These are phyloP conservation scores for Nephelium lappaceum DNA, from an alignment of 345 rosid species.

Conservation along the genomic window DNA sequence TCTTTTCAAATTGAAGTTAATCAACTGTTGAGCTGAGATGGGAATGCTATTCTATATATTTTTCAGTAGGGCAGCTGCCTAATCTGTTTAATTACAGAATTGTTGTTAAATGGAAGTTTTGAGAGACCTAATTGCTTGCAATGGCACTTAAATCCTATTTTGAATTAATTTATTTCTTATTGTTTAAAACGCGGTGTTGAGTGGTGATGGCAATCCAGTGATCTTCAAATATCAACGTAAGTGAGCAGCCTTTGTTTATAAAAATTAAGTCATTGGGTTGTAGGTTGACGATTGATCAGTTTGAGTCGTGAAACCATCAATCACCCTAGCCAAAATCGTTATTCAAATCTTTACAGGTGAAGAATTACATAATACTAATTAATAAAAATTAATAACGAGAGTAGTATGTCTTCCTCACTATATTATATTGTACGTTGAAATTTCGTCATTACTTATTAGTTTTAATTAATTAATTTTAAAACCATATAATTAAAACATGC, in stretches of 20 bases:
- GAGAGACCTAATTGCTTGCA: too few species aligned
- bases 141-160: background rate
- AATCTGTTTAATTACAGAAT: too few species aligned
- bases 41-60: background rate
- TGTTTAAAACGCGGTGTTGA: background rate
- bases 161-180: too few species aligned
- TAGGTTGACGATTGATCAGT: background rate
- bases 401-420: too few species aligned
- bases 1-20: background rate
- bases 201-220: background rate
- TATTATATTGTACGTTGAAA: background rate
- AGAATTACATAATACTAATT: too few species aligned
- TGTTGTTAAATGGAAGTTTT: too few species aligned
- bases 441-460: too few species aligned
- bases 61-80: background rate
- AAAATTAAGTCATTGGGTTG: background rate
- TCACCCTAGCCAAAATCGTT: too few species aligned
- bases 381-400: too few species aligned
- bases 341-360: background rate
- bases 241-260: background rate
- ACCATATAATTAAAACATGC: background rate
- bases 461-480: too few species aligned
- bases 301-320: background rate
- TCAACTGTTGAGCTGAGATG: background rate
- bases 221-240: background rate